phyloP scores from a whole-genome alignment of 345 rosid species.

The Lepidium didymum region DNA sequence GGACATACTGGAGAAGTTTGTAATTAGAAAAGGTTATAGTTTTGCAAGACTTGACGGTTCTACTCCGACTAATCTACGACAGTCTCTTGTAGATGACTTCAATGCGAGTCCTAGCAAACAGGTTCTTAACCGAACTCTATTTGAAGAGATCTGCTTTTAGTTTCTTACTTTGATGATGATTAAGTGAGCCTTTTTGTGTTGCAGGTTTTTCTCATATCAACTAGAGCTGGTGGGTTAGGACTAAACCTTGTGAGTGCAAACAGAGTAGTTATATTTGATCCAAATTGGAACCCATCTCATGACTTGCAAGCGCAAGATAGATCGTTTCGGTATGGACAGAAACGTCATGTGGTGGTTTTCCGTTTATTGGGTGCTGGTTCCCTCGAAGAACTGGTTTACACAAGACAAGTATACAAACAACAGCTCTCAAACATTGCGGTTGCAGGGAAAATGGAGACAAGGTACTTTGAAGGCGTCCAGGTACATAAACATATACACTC shows the following conservation, averaged over 20 bases:
- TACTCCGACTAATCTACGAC: slow-evolving; percentile 74
- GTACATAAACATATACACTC: slow-evolving; percentile 24
- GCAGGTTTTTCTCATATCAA: slow-evolving; percentile 95
- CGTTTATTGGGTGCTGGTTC: slow-evolving; percentile 96
- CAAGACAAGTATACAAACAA: slow-evolving; percentile 93
- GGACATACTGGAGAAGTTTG: slow-evolving; percentile 84
- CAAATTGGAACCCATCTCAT: slow-evolving; percentile 95
- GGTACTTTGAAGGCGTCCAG: slow-evolving; percentile 97
- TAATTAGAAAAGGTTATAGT: slow-evolving; percentile 80
- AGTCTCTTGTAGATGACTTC: slow-evolving; percentile 80
- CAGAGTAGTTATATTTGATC: slow-evolving; percentile 92
- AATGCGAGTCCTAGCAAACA: slow-evolving; percentile 90
- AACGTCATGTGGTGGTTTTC: slow-evolving; percentile 87
- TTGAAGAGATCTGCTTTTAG: background rate
- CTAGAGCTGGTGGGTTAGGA: slow-evolving; percentile 98
- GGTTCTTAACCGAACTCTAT: slow-evolving; percentile 29
- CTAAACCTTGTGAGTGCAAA: slow-evolving; percentile 95
- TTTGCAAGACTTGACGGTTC: slow-evolving; percentile 95
- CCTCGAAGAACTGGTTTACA: slow-evolving; percentile 79
- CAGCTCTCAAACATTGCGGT: slow-evolving; percentile 96
- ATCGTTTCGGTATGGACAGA: slow-evolving; percentile 94
- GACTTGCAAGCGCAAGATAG: slow-evolving; percentile 96
- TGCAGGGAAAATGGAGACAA: slow-evolving; percentile 85
- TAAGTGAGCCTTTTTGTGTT: background rate
- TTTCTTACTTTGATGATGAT: background rate